Base-by-base conservation (phyloP, 495 filamentous ascomycete genomes). In the Aspergillus avenaceus region DNA sequence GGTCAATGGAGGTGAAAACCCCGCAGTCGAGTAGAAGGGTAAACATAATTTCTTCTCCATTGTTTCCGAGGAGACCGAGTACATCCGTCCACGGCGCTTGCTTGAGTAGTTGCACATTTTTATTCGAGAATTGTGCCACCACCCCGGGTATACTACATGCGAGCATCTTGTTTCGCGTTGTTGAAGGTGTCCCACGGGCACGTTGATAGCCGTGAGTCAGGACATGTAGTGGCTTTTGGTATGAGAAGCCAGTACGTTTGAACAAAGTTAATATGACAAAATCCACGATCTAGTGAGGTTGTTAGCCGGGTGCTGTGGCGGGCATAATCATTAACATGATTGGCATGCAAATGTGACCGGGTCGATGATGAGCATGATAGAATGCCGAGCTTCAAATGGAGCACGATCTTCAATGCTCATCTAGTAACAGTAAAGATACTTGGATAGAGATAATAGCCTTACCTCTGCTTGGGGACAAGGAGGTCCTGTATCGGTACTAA, bases 1-100 rank as follows among this genome's bases (percentile, higher is more conserved):
- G 70, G 50, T 83, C 71, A 3, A 95, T 65, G n/a, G 75, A 62
- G 18, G 74, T 55, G 60, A 95, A 98, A 3, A 97, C 71, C 7
- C 85, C 87, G 61, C 86, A 90, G 54, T 93, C 79, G 3, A 95
- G 61, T 16, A 97, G 61, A 24, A 97, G 66, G 54, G 84, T 78
- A 43, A 90, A 75, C 85, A 98, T 95, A 56, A 90, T 83, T 12
- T 78, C 78, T 45, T 96, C 87, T 2, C 91, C 90, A 53, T 83
- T 82, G 51, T 78, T 79, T 0, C 88, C 89, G 34, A 98, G 67
- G 9, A 96, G 68, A 26, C 69, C 66, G 4, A 91, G 76, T 9
- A 93, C 62, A 23, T 84, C 77, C 21, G 78, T 76, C 93, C 93
- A 98, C 27, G 85, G 79, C 4, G 72, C 56, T 22, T 75, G 60